Evolutionary conservation across 2,329 filamentous ascomycete species (phyloP).

Genomic region (Exophiala oligosperma): DNA sequence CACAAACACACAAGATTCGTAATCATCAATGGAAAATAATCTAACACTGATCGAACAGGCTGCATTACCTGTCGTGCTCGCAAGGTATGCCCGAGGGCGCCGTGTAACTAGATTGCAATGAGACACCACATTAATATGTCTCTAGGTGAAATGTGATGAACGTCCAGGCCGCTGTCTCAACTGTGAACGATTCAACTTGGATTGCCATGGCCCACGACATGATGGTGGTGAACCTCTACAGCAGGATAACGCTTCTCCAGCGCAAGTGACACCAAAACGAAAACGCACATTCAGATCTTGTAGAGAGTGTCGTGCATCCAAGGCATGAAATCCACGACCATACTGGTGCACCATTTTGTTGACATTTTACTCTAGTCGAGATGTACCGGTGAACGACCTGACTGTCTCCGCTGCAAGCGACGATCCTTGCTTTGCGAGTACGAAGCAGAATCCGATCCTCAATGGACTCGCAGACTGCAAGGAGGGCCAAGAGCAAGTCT

Average conservation of each 20-base stretch:
- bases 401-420: no score
- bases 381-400: no score
- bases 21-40: background rate
- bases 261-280: background rate
- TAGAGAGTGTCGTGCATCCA: conserved; percentile 5
- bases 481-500: no score
- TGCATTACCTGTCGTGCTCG: background rate
- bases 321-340: no score
- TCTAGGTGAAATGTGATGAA: conserved; percentile 11
- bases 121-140: no score
- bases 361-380: no score
- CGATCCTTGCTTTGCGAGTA: no score
- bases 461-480: no score
- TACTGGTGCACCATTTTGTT: no score
- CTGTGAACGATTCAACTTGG: conserved; percentile 43
- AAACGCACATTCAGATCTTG: conserved; percentile 11
- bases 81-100: background rate
- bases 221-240: conserved; percentile 33
- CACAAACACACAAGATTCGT: background rate
- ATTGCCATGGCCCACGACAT: conserved; percentile 58
- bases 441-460: no score
- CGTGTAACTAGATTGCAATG: no score
- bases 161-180: conserved; percentile 13
- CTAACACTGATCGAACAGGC: background rate
- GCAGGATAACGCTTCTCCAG: background rate